Conservation (phyloP, 2,329 filamentous ascomycete genomes). For the Pezicula radicicola region DNA sequence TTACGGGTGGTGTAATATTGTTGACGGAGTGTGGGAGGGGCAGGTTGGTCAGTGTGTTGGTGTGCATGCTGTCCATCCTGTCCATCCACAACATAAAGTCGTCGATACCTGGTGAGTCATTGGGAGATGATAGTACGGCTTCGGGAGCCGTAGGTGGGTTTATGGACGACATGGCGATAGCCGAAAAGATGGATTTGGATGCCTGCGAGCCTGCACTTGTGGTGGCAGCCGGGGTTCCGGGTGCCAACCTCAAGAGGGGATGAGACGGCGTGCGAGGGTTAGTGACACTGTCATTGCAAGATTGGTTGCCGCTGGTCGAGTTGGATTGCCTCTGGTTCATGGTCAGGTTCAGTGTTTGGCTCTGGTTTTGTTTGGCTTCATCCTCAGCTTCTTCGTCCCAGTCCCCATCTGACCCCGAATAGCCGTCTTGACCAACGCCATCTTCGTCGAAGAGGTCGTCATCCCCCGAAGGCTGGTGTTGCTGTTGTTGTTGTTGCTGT, state of each 20-base stretch:
- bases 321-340: background rate
- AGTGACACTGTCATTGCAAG: background rate
- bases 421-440: background rate
- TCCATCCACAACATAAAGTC: background rate
- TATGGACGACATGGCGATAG: background rate
- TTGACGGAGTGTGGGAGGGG: no score
- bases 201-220: background rate
- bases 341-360: background rate
- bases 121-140: no score
- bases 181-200: background rate
- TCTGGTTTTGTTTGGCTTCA: background rate
- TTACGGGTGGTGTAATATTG: no score
- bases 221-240: background rate
- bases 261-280: background rate
- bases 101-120: background rate
- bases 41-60: background rate
- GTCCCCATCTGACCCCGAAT: no score
- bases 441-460: background rate
- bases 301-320: background rate
- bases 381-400: background rate
- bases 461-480: background rate
- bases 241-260: background rate
- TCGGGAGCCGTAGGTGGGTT: background rate
- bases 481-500: background rate
- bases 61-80: no score